A percentile compares a stretch with the other conserved stretches of the same genome.
These are phyloP conservation scores for Mytilinidion resinicola DNA, from an alignment of 495 filamentous ascomycete genomes.

Conservation along the genomic window DNA sequence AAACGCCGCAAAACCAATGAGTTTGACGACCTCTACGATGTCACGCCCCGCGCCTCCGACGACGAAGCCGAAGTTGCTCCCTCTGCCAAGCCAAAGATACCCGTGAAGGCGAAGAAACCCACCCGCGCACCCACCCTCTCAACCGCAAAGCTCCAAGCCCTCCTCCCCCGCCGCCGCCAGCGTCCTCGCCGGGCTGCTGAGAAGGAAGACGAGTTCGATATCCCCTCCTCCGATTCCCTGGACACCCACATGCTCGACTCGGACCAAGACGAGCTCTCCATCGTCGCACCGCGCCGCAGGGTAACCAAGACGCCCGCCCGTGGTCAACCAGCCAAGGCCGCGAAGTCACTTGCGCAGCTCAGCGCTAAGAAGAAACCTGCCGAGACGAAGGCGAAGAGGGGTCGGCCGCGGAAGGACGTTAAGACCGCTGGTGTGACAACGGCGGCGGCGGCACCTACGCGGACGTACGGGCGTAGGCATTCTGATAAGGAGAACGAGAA, in stretches of 20 bases:
- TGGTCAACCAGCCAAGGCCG: no score
- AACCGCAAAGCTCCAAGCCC: constrained; percentile 35
- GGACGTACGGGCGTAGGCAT: constrained; percentile 31
- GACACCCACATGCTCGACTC: constrained; percentile 25
- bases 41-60: no score
- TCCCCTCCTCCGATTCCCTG: constrained; percentile 27
- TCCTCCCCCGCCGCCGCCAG: constrained; percentile 30
- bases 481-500: constrained; percentile 48
- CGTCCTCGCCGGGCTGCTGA: constrained; percentile 8
- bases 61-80: no score
- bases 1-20: background rate
- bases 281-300: constrained; percentile 14
- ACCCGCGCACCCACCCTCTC: constrained; percentile 28
- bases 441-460: background rate
- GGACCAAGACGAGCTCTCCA: constrained; percentile 36
- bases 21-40: no score
- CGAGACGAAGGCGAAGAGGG: background rate
- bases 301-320: background rate
- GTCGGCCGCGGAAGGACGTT: background rate
- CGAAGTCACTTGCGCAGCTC: no score
- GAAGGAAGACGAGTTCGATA: constrained; percentile 29
- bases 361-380: background rate
- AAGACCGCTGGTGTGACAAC: constrained; percentile 7
- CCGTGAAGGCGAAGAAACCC: constrained; percentile 3
- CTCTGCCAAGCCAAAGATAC: no score